Base-by-base conservation (phyloP, 345 rosid genomes). In the Leavenworthia alabamica region DNA sequence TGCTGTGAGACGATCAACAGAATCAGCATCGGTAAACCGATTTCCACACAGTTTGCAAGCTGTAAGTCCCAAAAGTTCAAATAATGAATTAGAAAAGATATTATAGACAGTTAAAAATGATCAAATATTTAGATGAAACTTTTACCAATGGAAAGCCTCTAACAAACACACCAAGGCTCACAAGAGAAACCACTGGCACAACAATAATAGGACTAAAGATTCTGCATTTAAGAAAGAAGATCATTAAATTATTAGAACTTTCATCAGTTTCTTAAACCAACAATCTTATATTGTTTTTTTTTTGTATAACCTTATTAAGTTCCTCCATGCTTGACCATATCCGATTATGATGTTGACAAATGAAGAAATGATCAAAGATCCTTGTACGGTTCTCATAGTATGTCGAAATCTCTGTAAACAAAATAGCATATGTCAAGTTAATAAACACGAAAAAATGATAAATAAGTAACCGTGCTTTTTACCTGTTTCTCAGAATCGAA, bases 11-110 rank as follows among this genome's bases (percentile, higher is more conserved):
- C 3, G 23, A 93, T 72, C 20, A 89, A 80, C 42, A 90, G 61
- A 77, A 93, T 81, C 70, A 93, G 82, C 96, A 90, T 87, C 2
- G 99, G 99, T 67, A 93, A 82, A 67, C 99, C 99, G 42, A 93
- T 67, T 80, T 93, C 95, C 64, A 86, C 86, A 19, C 99, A 93
- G 39, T 78, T 84, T 40, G 86, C 99, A 47, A 93, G 96, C 99
- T 93, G 88, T 51, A 63, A 27, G 45, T n/a, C 15, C 55, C 49
- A 60, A 41, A 53, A 73, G 23, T 56, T 51, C 20, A 49, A 32
- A 36, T 47, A 35, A 41, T 28, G 16, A 49, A 44, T 27, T 53
- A 17, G 12, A 5, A 4, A 64, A 42, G 8, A 3, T 22, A 3
- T 10, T 19, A 3, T n/a, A 63, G 35, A 4, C 13, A 48, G 20